Evolutionary conservation across 345 rosid genomes (phyloP).

Genomic region (Raphanus sativus): DNA sequence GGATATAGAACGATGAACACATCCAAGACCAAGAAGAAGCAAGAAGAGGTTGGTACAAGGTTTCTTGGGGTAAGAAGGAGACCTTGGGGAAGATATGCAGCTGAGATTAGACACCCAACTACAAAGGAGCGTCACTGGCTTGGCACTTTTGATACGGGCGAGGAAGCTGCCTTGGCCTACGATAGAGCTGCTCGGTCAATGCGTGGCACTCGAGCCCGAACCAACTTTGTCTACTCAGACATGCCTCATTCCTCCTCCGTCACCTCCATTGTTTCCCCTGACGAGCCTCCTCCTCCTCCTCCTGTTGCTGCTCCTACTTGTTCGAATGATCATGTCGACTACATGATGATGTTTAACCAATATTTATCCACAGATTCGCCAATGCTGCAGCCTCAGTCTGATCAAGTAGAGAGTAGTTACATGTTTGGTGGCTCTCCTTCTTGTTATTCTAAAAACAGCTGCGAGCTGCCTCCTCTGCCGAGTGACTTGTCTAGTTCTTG

Average conservation of each 20-base stretch:
- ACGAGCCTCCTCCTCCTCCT: conserved; percentile 44
- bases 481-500: conserved; percentile 31
- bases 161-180: conserved; percentile 83
- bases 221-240: conserved; percentile 82
- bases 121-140: conserved; percentile 90
- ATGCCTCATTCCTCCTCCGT: conserved; percentile 74
- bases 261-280: conserved; percentile 72
- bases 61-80: conserved; percentile 76
- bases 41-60: conserved; percentile 39
- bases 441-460: conserved; percentile 23
- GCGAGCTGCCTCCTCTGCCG: conserved; percentile 63
- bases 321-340: conserved; percentile 15
- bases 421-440: conserved; percentile 35
- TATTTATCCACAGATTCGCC: conserved; percentile 19
- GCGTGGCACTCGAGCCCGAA: conserved; percentile 74
- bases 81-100: conserved; percentile 89
- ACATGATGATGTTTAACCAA: conserved; percentile 38
- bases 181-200: conserved; percentile 79
- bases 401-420: conserved; percentile 30
- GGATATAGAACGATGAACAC: conserved; percentile 45
- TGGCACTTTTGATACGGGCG: conserved; percentile 80
- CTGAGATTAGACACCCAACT: conserved; percentile 79
- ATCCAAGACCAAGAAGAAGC: conserved; percentile 56
- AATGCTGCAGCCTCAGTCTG: conserved; percentile 30
- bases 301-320: conserved; percentile 8